A percentile compares a stretch with the other conserved stretches of the same genome.
Conservation (phyloP, 1,284 basidiomycete genomes). For the Ganoderma sinense region DNA sequence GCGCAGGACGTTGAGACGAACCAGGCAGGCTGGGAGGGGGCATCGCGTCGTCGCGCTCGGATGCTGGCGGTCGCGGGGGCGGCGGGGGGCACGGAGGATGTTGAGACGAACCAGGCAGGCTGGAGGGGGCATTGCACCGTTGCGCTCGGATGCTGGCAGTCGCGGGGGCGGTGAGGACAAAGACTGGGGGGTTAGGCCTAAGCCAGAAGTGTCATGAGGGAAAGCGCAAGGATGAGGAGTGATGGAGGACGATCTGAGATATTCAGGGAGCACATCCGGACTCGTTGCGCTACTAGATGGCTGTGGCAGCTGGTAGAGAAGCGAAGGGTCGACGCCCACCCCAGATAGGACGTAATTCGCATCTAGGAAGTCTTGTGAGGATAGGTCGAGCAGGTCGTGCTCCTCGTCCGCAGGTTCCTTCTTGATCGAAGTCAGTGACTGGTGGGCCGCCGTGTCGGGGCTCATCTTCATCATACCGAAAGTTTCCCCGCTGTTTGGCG, state of each 20-base stretch:
- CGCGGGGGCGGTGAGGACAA: background rate
- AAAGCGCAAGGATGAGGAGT: background rate
- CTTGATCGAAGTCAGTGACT: conserved; percentile 12
- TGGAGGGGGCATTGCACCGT: too few relatives aligned
- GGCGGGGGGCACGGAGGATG: background rate
- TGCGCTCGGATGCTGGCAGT: too few relatives aligned
- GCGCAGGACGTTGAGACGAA: too few relatives aligned
- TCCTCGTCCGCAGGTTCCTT: conserved; percentile 3
- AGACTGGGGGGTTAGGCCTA: background rate
- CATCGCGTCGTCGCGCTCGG: too few relatives aligned
- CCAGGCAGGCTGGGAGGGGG: too few relatives aligned
- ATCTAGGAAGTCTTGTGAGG: conserved; percentile 2
- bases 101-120: too few relatives aligned
- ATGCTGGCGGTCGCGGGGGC: too few relatives aligned
- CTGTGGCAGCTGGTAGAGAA: background rate
- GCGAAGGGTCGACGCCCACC: conserved; percentile 1
- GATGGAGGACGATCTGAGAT: background rate
- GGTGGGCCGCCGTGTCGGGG: background rate
- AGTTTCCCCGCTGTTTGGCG: conserved; percentile 5
- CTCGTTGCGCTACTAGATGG: background rate
- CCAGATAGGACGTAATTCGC: background rate
- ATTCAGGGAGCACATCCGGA: background rate
- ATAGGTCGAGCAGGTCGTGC: conserved; percentile 13
- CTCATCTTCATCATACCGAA: conserved; percentile 13
- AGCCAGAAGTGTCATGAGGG: too few relatives aligned